Base-by-base conservation (phyloP, 2,329 filamentous ascomycete genomes). In the Aureobasidium namibiae region DNA sequence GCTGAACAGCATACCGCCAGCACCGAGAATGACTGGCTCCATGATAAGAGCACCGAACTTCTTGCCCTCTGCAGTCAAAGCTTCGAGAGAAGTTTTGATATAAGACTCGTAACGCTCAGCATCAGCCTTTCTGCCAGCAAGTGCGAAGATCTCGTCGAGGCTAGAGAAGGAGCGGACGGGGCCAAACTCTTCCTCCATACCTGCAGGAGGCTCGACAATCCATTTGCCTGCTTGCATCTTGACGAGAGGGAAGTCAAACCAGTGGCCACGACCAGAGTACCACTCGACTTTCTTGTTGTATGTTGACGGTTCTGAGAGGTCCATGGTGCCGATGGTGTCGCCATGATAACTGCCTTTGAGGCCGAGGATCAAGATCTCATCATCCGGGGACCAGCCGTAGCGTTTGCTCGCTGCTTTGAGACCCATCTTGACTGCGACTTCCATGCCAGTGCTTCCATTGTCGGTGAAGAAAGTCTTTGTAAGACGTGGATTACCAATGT, bases 301-400 rank as follows among this genome's bases (percentile, higher is more conserved):
- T 0, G 82, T 82, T 34, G 82, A 86, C 0, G 90, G 89, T 67
- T 94, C 89, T 0, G 88, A 84, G 56, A 85, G 88, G 69, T 94
- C 89, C 90, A 95, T 94, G 0, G 88, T 89, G 0, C 90, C 90
- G 48, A 95, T 91, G 0, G 90, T 95, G 67, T 95, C 90, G 1
- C 90, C 90, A 66, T 95, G 90, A 66, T 95, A 95, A 64, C 87
- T 88, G 0, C 89, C 89, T 68, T 86, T 88, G 10, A 95, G 74
- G 0, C 90, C 90, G 3, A 95, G 69, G 2, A 94, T 82, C 3
- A 82, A 82, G 11, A 92, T 76, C 9, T 80, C 70, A 50, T 83
- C 79, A 1, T 79, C 74, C 14, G 75, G 76, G 18, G 80, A 74
- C 85, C 86, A 90, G 10, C 79, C 81, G 63, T 91, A 91, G 9